Evolutionary conservation across 2,329 filamentous ascomycete genomes (phyloP), one percentile per base, ranked within the genome.

Genomic region (Venturia pyrina): DNA sequence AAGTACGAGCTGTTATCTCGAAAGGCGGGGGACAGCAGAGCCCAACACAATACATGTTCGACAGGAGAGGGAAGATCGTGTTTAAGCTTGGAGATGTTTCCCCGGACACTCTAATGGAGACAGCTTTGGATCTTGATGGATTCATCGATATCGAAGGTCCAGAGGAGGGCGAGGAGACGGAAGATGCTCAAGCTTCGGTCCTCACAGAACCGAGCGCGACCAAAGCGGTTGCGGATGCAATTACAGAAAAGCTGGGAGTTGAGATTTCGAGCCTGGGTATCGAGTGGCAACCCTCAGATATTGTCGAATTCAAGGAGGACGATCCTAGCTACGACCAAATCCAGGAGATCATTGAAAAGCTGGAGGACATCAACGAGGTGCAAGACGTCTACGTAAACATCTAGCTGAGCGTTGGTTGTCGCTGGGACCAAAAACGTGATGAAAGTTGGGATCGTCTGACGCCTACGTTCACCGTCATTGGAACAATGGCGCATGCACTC

Each of bases 41-140:
- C 7, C 86, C 92, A 0, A 91, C 90, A 15, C 86, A 85, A 8
- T 98, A 93, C 77, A 83, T 96, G 71, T 99, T 99, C 75, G 84
- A 90, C 66, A 89, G 89, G 72, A 88, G 88, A 67, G 95, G 95
- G 1, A 83, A 87, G 64, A 83, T 92, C 37, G 80, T 88, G 3
- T 87, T 97, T 72, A 85, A 87, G 72, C 79, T 82, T 44, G 24
- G n/a, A 24, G 81, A 84, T 0, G 69, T 83, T 15, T 80, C 79
- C n/a, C 82, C 85, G 6, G 85, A 95, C 63, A 87, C 92, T 48
- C 85, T 91, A 32, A 78, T 97, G 53, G 87, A 97, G 70, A 85
- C 88, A 65, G 91, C 90, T 6, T 86, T 98, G 63, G 93, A 97
- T 73, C 89, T 89, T 11, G 93, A 92, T 11, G 90, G 89, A 0